Evolutionary conservation across 2,329 filamentous ascomycete species (phyloP).

Genomic region (Botryotinia calthae): DNA sequence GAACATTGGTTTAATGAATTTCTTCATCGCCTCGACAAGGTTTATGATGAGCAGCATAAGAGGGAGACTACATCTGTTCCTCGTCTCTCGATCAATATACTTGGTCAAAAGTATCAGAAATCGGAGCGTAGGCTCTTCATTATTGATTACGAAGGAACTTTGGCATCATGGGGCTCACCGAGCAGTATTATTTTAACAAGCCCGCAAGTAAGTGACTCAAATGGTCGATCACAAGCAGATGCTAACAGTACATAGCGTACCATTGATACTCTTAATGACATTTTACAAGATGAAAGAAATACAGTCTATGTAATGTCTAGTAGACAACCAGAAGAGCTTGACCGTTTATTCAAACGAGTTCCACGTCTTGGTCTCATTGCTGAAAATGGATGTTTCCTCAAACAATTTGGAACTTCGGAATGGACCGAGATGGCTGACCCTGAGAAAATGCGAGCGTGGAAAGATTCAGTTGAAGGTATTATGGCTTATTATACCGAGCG

Average conservation of each 20-base stretch:
- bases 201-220: slow-evolving; percentile 52
- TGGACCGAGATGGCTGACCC: slow-evolving; percentile 80
- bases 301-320: slow-evolving; percentile 93
- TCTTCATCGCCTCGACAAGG: slow-evolving; percentile 65
- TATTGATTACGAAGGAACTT: slow-evolving; percentile 89
- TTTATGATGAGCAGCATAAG: slow-evolving; percentile 79
- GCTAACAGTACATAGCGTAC: slow-evolving; percentile 56
- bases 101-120: slow-evolving; percentile 64
- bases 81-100: slow-evolving; percentile 66
- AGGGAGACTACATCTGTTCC: slow-evolving; percentile 85
- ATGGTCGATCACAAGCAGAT: background rate
- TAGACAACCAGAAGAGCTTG: slow-evolving; percentile 81
- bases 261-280: slow-evolving; percentile 75
- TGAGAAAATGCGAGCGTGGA: slow-evolving; percentile 72
- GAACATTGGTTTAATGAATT: slow-evolving; percentile 83
- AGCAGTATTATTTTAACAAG: slow-evolving; percentile 82
- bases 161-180: slow-evolving; percentile 83
- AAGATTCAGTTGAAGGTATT: slow-evolving; percentile 76
- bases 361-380: slow-evolving; percentile 85
- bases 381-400: slow-evolving; percentile 91
- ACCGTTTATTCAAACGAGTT: slow-evolving; percentile 79
- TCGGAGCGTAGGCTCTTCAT: slow-evolving; percentile 76
- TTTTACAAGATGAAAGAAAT: slow-evolving; percentile 77
- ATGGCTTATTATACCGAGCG: slow-evolving; percentile 88
- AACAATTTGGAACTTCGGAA: slow-evolving; percentile 61